Conservation (phyloP, 2,329 filamentous ascomycete genomes). For the Amphichorda felina region DNA sequence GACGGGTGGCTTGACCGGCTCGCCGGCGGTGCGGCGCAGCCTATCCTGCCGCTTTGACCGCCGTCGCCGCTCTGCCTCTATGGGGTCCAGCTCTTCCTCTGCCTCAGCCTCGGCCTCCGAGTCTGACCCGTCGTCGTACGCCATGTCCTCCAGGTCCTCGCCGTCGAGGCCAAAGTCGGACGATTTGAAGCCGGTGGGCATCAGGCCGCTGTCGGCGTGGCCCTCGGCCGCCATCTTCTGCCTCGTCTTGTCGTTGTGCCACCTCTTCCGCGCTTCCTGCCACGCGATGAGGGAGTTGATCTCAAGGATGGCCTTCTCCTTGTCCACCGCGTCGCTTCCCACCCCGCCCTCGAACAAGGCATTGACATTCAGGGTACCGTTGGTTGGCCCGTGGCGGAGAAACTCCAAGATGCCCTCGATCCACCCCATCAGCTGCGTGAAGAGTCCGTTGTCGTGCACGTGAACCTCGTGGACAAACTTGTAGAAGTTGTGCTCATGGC, state of each 20-base stretch:
- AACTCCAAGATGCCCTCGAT: slow-evolving; percentile 93
- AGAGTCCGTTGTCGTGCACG: slow-evolving; percentile 90
- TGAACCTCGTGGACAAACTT: slow-evolving; percentile 99
- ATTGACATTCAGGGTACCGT: slow-evolving; percentile 87
- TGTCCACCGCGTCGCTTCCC: slow-evolving; percentile 55
- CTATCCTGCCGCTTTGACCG: slow-evolving; percentile 69
- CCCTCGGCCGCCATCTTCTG: slow-evolving; percentile 96
- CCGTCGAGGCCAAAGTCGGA: slow-evolving; percentile 85
- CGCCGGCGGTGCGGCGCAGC: slow-evolving; percentile 67
- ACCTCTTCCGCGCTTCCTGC: slow-evolving; percentile 94
- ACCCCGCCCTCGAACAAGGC: slow-evolving; percentile 76
- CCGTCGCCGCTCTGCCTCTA: slow-evolving; percentile 72
- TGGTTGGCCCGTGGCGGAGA: slow-evolving; percentile 72
- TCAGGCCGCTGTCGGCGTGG: slow-evolving; percentile 31
- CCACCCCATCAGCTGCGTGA: slow-evolving; percentile 94
- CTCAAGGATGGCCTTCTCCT: slow-evolving; percentile 60
- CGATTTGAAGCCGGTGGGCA: slow-evolving; percentile 56
- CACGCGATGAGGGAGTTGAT: slow-evolving; percentile 80
- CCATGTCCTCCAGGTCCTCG: slow-evolving; percentile 77
- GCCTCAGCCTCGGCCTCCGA: slow-evolving; percentile 57
- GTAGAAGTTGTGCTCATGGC: slow-evolving; percentile 95
- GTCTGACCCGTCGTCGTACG: slow-evolving; percentile 57
- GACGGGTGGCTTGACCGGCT: slow-evolving; percentile 73
- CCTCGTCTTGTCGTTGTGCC: slow-evolving; percentile 94
- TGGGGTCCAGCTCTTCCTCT: slow-evolving; percentile 75